Conservation (phyloP, 176 grass and related monocot genomes). For the Coix lacrymajobi region DNA sequence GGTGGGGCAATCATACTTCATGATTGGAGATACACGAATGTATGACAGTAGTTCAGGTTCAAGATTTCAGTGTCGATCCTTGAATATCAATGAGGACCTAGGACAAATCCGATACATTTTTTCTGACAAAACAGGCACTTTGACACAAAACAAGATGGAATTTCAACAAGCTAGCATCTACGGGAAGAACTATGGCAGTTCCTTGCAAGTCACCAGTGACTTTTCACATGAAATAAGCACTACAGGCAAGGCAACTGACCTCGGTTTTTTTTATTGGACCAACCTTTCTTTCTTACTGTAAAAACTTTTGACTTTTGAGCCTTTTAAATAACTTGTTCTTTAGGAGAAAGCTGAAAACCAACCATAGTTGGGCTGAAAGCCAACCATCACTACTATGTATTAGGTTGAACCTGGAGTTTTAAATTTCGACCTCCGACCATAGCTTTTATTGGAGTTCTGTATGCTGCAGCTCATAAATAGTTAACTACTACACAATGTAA, state of each 20-base stretch:
- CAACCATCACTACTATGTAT: not conserved
- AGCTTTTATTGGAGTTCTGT: not conserved
- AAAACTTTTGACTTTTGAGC: not conserved
- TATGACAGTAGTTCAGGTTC: constrained; percentile 86
- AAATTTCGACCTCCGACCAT: not conserved
- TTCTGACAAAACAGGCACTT: constrained; percentile 97
- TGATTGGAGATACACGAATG: constrained; percentile 95
- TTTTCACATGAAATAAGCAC: constrained; percentile 60
- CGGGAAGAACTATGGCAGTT: constrained; percentile 84
- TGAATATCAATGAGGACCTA: constrained; percentile 99
- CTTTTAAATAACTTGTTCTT: not conserved
- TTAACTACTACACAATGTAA: not conserved
- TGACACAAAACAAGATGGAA: constrained; percentile 99
- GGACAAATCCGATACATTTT: constrained; percentile 97
- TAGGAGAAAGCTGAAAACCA: not conserved
- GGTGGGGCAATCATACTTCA: constrained; percentile 94
- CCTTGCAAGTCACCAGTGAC: constrained; percentile 49
- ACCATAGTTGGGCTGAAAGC: not conserved
- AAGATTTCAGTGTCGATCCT: constrained; percentile 97
- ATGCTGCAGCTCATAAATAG: not conserved
- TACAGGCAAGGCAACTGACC: constrained; percentile 65
- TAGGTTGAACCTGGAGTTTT: not conserved
- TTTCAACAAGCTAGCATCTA: constrained; percentile 87
- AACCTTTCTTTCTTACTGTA: not conserved
- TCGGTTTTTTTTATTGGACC: constrained; percentile 3